Conservation (phyloP, 1,284 basidiomycete genomes). For the Earliella scabrosa region DNA sequence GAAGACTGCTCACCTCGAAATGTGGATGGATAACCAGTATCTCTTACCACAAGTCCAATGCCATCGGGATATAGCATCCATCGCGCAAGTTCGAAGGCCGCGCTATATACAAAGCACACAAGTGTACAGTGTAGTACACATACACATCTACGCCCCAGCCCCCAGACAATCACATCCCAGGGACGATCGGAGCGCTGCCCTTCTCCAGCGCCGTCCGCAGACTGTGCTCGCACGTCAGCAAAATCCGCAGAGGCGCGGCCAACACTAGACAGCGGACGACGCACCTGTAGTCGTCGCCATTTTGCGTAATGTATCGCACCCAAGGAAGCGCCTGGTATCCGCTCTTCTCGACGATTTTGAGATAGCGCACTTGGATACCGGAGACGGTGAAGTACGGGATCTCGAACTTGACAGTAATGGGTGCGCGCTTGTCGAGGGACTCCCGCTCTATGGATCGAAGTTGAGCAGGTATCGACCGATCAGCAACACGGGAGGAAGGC, state of each 20-base stretch:
- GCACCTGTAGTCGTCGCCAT: conserved; percentile 94
- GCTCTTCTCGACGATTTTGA: conserved; percentile 98
- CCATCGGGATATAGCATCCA: no score
- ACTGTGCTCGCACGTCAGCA: conserved; percentile 39
- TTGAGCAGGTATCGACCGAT: neutral
- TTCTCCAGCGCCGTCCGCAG: conserved; percentile 80
- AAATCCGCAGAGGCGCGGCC: no score
- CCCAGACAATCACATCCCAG: conserved; percentile 36
- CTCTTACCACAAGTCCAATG: no score
- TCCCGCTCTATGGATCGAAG: conserved; percentile 63
- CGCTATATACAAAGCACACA: no score
- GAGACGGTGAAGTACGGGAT: conserved; percentile 98
- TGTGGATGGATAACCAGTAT: no score
- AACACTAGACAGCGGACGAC: conserved; percentile 19
- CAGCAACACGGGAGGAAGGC: neutral
- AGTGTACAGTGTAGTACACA: no score
- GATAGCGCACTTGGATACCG: conserved; percentile 95
- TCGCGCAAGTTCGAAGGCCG: no score
- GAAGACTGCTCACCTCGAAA: no score
- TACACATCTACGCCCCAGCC: no score
- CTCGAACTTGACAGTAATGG: conserved; percentile 97
- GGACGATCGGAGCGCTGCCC: conserved; percentile 71
- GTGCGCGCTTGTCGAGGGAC: conserved; percentile 82
- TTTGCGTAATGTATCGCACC: conserved; percentile 94
- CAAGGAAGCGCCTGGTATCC: conserved; percentile 94